Evolutionary conservation across 2,329 filamentous ascomycete species (phyloP).

Genomic region (Tolypocladium nubicola): DNA sequence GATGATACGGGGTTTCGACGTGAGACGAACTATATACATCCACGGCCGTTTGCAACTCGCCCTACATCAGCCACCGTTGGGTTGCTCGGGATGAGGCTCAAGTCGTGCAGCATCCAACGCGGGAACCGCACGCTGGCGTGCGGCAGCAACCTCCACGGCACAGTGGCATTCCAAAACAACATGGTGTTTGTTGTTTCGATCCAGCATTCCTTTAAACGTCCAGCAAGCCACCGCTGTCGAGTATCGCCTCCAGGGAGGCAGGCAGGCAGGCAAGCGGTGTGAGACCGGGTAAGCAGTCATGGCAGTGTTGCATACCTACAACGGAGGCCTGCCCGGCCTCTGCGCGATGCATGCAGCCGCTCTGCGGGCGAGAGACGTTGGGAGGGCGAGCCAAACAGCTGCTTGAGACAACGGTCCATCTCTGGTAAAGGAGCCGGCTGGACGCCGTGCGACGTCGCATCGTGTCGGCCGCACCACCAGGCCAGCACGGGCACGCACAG

Average conservation of each 20-base stretch:
- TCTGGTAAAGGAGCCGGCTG: neutral
- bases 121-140: neutral
- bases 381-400: neutral
- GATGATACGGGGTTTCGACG: neutral
- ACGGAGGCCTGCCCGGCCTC: neutral
- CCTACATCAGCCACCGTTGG: neutral
- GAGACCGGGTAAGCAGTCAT: neutral
- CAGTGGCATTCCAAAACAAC: neutral
- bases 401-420: neutral
- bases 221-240: neutral
- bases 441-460: constrained; percentile 1
- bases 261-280: neutral
- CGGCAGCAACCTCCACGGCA: neutral
- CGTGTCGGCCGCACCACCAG: neutral
- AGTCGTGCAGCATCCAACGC: neutral
- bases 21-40: neutral
- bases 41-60: neutral
- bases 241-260: neutral
- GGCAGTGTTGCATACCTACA: neutral
- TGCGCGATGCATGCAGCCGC: neutral
- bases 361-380: neutral
- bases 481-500: neutral
- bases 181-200: neutral
- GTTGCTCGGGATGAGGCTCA: neutral
- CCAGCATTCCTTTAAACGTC: neutral